Base-by-base conservation (phyloP, 23 red algal genomes). In the Agarophyton chilense region DNA sequence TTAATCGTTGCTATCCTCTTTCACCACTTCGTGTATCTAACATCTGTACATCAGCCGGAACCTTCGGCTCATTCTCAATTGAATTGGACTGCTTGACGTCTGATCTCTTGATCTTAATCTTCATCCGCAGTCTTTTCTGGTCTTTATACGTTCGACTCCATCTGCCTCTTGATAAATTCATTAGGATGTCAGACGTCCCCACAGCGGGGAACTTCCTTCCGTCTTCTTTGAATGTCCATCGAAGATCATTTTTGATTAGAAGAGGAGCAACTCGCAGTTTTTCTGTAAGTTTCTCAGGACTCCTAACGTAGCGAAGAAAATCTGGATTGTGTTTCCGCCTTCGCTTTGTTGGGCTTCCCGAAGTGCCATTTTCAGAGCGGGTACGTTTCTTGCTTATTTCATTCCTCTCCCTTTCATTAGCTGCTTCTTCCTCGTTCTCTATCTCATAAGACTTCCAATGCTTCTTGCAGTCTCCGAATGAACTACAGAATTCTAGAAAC, bases 401-500 rank as follows among this genome's bases (percentile, higher is more conserved):
- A 31, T 47, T 49, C n/a, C 7, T 21, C 13, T 74, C 24, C 10
- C n/a, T 29, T 10, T 47, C 43, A 24, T 29, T 21, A 34, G 47
- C 11, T 29, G 8, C 68, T 2, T 74, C 68, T 28, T 43, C 21
- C 6, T 43, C 12, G 4, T 45, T 10, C 19, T 47, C 68, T 25
- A 46, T 39, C 4, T 47, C 5, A 19, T 74, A 28, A 3, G 36
- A 1, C 4, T 39, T 74, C 16, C 49, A 32, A 56, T 80, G 77
- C 10, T 34, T 14, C 19, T 16, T 56, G 29, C 77, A 60, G 77
- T 80, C 28, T 58, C 54, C 77, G 58, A 80, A 80, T 7, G 77
- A 55, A 52, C 51, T 61, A 60, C 77, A 80, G 29, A 80, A 80
- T 17, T 50, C 77, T 36, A 80, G 42, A 61, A 80, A 80, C 77